Conservation (phyloP, 257 asterid species). For the Knoxia roxburghii region DNA sequence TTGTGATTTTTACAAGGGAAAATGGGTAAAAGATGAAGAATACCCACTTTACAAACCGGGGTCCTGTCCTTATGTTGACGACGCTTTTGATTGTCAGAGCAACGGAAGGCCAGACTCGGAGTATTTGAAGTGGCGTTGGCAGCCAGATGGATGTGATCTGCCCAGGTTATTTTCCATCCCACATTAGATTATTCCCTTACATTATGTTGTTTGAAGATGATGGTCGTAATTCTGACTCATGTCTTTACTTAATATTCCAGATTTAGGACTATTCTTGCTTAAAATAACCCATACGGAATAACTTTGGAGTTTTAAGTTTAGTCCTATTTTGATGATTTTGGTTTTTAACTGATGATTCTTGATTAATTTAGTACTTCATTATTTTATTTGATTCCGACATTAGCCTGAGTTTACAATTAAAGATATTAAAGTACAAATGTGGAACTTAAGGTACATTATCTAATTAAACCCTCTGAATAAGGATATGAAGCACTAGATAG, state of each 20-base stretch:
- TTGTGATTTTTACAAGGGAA: slow-evolving; percentile 70
- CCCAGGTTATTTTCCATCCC: slow-evolving; percentile 53
- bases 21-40: slow-evolving; percentile 76
- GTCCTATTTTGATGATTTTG: not conserved
- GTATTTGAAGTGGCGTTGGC: slow-evolving; percentile 87
- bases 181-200: not conserved
- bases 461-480: not conserved
- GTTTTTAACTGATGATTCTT: not conserved
- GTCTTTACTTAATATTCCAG: not conserved
- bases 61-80: slow-evolving; percentile 88
- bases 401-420: not conserved
- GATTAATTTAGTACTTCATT: not conserved
- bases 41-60: slow-evolving; percentile 69
- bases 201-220: not conserved
- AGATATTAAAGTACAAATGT: not conserved
- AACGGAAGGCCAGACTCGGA: slow-evolving; percentile 85
- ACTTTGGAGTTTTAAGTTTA: not conserved
- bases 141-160: slow-evolving; percentile 78
- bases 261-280: not conserved
- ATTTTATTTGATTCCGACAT: not conserved
- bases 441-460: not conserved
- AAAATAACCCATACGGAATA: not conserved
- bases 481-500: not conserved
- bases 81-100: slow-evolving; percentile 72
- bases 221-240: not conserved